Conservation (phyloP, 805 yeast genomes). For the Starmerella vaccinii region DNA sequence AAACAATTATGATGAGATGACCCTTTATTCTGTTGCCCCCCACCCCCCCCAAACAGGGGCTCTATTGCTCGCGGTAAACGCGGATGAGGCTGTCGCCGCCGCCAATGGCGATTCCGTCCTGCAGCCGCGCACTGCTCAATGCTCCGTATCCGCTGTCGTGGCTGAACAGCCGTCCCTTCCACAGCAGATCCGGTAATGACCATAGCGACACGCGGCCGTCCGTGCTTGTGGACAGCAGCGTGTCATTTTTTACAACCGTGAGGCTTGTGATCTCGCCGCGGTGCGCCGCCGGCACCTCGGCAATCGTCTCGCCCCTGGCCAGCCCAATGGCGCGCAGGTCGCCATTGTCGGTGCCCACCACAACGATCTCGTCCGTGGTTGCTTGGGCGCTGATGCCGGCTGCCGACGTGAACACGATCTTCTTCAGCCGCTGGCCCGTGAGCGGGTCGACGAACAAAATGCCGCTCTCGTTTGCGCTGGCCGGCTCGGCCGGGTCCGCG, state of each 20-base stretch:
- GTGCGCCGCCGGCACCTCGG: slow-evolving; percentile 25
- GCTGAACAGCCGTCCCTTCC: slow-evolving; percentile 24
- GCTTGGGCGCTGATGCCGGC: slow-evolving; percentile 13
- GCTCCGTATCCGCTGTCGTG: slow-evolving; percentile 26
- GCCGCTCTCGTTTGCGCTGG: slow-evolving; percentile 10
- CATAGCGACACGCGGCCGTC: slow-evolving; percentile 28
- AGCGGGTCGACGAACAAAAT: slow-evolving; percentile 20
- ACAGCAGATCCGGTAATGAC: slow-evolving; percentile 22
- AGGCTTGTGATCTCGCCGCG: slow-evolving; percentile 19
- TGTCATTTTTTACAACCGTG: not conserved
- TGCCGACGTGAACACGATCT: slow-evolving; percentile 14
- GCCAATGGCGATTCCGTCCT: slow-evolving; percentile 15
- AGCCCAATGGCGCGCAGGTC: slow-evolving; percentile 21
- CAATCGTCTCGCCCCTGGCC: slow-evolving; percentile 19
- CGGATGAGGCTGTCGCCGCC: slow-evolving; percentile 25
- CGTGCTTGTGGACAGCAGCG: slow-evolving; percentile 22
- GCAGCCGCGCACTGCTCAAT: slow-evolving; percentile 13
- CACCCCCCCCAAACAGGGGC: not conserved
- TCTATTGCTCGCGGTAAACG: slow-evolving; percentile 15
- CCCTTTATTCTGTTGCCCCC: not conserved
- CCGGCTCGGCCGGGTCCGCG: slow-evolving; percentile 10
- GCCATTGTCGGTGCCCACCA: slow-evolving; percentile 22
- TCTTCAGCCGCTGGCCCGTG: slow-evolving; percentile 20
- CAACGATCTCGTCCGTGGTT: slow-evolving; percentile 12
- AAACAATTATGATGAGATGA: not conserved